Base-by-base conservation (phyloP, 345 rosid species). In the Gossypium longicalyx region DNA sequence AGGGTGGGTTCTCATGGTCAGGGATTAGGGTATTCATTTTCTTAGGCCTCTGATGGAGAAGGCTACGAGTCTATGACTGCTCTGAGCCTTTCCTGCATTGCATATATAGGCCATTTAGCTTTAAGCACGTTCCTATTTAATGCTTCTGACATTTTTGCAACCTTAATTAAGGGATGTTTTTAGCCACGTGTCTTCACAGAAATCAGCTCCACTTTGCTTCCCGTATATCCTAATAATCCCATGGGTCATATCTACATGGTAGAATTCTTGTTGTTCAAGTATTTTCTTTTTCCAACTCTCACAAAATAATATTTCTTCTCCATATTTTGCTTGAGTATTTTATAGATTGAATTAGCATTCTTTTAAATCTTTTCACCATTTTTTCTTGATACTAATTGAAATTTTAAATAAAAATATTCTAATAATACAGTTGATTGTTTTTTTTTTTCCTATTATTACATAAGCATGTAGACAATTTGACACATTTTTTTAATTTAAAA, bases 61-160 rank as follows among this genome's bases (percentile, higher is more conserved):
- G 72, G 58, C 59, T 69, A 69, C 9, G 25, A 23, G 60, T 19
- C 59, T 69, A 69, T 49, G 72, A 8, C 72, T 68, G 51, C 9
- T 49, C 29, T 16, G 20, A 25, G 72, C 58, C 58, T 49, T 15
- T 43, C 22, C 38, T 27, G 73, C 17, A 70, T 13, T 22, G 54
- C 23, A 43, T 19, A 15, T 60, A 17, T 27, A 69, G 72, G 20
- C 23, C 59, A 27, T 51, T 34, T 52, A 15, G 72, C 34, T 1
- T 47, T 47, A 13, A 9, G 57, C 67, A 62, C 61, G 73, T 73
- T 73, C 17, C 12, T 20, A 69, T 34, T 80, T 29, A 80, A 73
- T 77, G 80, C 65, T n/a, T 63, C 44, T 76, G 72, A 34, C 22
- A 20, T 70, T 57, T 45, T 71, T 22, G n/a, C 69, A 57, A 29